Conservation (phyloP, 1,284 basidiomycete genomes). For the Meira miltonrushii region DNA sequence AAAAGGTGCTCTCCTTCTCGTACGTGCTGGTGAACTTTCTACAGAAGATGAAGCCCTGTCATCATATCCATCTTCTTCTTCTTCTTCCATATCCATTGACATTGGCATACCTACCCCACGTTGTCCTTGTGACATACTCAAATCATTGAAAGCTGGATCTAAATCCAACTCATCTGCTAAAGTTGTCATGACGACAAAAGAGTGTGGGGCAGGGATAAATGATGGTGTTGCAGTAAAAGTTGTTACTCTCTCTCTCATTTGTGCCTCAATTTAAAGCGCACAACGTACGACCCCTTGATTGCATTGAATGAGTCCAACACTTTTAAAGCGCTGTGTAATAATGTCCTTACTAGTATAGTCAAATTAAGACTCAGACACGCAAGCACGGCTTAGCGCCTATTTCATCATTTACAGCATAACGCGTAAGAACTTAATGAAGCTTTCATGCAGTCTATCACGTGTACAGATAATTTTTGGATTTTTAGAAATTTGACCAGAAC, state of each 20-base stretch:
- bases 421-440: too few species aligned
- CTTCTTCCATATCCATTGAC: not conserved
- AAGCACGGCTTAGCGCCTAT: too few species aligned
- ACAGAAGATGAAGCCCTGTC: not conserved
- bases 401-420: too few species aligned
- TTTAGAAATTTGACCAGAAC: not conserved
- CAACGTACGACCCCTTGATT: too few species aligned
- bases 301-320: too few species aligned
- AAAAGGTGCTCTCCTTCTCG: not conserved
- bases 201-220: not conserved
- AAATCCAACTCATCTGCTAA: constrained; percentile 8
- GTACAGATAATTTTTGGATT: too few species aligned
- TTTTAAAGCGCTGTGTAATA: too few species aligned
- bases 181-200: not conserved
- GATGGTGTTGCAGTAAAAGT: not conserved
- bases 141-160: constrained; percentile 5
- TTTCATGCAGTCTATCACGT: too few species aligned
- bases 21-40: not conserved
- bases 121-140: not conserved
- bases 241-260: too few species aligned
- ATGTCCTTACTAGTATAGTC: too few species aligned
- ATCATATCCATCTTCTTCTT: not conserved
- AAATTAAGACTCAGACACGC: too few species aligned
- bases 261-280: too few species aligned
- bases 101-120: not conserved